Evolutionary conservation across 1,139 yeast genomes (phyloP).

Genomic region (Petasospora rhodanensis): DNA sequence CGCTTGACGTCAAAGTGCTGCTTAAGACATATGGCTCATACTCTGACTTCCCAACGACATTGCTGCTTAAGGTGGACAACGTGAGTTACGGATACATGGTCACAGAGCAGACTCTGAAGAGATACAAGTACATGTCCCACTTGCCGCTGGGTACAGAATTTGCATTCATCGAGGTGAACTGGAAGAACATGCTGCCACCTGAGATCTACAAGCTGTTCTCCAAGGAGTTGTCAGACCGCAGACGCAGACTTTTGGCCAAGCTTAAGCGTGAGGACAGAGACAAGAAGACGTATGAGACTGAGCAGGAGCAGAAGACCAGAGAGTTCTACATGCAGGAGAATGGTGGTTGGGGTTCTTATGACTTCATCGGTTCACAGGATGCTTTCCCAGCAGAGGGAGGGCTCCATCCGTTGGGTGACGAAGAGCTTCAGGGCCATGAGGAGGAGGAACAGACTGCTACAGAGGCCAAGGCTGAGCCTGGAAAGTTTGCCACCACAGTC

Average conservation of each 20-base stretch:
- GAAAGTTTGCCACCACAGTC: conserved; percentile 38
- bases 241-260: conserved; percentile 48
- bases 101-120: conserved; percentile 47
- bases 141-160: conserved; percentile 81
- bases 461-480: conserved; percentile 10
- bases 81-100: conserved; percentile 58
- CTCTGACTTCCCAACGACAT: conserved; percentile 58
- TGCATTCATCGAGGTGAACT: conserved; percentile 81
- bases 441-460: conserved; percentile 5
- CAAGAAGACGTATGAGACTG: conserved; percentile 52
- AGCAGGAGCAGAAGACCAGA: conserved; percentile 54
- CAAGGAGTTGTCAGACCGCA: conserved; percentile 57
- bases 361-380: conserved; percentile 12
- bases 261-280: conserved; percentile 64
- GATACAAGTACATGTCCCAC: conserved; percentile 73
- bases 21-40: conserved; percentile 60
- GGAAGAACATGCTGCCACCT: conserved; percentile 49
- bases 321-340: conserved; percentile 59
- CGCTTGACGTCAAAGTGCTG: conserved; percentile 74
- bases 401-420: conserved; percentile 15
- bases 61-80: conserved; percentile 64
- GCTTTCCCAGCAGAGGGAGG: conserved; percentile 9
- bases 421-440: conserved; percentile 5
- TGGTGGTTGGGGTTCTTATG: conserved; percentile 27
- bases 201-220: conserved; percentile 55